These are phyloP conservation scores for Tolypocladium tropicale DNA, from an alignment of 2,329 filamentous ascomycete genomes.

Conservation along the genomic window DNA sequence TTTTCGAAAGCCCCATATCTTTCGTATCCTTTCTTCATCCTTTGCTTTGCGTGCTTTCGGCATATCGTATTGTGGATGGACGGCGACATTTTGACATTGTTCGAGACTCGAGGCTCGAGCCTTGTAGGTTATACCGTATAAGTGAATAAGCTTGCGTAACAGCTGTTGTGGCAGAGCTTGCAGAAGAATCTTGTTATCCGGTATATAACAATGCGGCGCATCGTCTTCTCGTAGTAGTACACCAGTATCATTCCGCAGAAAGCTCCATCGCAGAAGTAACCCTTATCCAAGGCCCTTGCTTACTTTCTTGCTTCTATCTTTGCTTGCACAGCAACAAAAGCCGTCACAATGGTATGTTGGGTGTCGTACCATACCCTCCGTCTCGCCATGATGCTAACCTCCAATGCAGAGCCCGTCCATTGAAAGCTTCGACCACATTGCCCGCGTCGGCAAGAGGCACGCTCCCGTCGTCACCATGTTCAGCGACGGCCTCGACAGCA, in stretches of 20 bases:
- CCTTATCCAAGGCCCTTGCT: not conserved
- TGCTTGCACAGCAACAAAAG: not conserved
- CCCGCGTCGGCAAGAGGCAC: not conserved
- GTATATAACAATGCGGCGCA: not conserved
- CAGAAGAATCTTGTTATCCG: not conserved
- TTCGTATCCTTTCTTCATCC: not conserved
- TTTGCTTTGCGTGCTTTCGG: not conserved
- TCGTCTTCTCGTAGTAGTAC: not conserved
- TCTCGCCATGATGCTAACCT: not conserved
- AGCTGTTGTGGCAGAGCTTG: not conserved
- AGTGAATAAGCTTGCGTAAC: not conserved
- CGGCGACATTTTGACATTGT: not conserved
- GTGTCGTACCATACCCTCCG: not conserved
- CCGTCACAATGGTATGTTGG: not conserved
- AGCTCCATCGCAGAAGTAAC: not conserved
- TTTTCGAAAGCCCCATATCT: not conserved
- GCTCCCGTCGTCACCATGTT: not conserved
- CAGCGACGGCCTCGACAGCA: not conserved
- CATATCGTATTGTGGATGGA: not conserved
- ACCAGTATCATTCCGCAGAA: not conserved
- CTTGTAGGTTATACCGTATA: not conserved
- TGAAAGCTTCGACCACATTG: not conserved
- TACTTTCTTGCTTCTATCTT: not conserved
- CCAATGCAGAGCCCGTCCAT: not conserved
- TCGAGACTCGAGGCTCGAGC: not conserved